These are phyloP conservation scores for Lasiosphaeris hirsuta DNA, from an alignment of 495 filamentous ascomycete species.

Conservation along the genomic window DNA sequence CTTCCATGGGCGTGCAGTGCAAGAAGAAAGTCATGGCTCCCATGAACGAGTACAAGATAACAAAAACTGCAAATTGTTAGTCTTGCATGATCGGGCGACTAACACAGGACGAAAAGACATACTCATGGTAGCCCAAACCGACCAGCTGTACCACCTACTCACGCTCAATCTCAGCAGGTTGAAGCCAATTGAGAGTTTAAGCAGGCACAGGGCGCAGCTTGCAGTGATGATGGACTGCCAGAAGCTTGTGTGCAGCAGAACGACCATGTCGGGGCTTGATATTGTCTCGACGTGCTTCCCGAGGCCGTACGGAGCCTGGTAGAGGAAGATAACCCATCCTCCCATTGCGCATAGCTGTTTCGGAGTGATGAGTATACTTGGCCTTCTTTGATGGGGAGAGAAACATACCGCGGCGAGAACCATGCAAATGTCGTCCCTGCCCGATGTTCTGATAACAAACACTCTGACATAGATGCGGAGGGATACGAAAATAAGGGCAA, in stretches of 20 bases:
- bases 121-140: slow-evolving; percentile 21
- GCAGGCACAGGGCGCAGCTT: slow-evolving; percentile 30
- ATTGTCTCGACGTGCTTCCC: slow-evolving; percentile 34
- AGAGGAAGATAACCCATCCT: slow-evolving; percentile 15
- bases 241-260: slow-evolving; percentile 35
- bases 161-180: slow-evolving; percentile 19
- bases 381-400: not conserved
- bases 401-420: slow-evolving; percentile 23
- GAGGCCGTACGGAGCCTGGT: slow-evolving; percentile 34
- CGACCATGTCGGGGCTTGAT: slow-evolving; percentile 18
- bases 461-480: slow-evolving; percentile 28
- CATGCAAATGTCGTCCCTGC: slow-evolving; percentile 43
- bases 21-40: slow-evolving; percentile 28
- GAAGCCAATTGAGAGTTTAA: slow-evolving; percentile 40
- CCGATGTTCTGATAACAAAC: slow-evolving; percentile 30
- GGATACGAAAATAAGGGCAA: slow-evolving; percentile 18
- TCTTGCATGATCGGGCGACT: not conserved
- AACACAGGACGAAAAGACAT: slow-evolving; percentile 14
- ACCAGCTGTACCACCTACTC: slow-evolving; percentile 16
- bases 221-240: slow-evolving; percentile 35
- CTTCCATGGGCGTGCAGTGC: slow-evolving; percentile 26
- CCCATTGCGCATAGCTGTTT: not conserved
- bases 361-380: not conserved
- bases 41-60: slow-evolving; percentile 27
- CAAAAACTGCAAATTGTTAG: slow-evolving; percentile 21